A percentile compares a stretch with the other conserved stretches of the same genome.
Evolutionary conservation across 2,329 filamentous ascomycete species (phyloP).

Genomic region (Ceratocystis cacaofunesta): DNA sequence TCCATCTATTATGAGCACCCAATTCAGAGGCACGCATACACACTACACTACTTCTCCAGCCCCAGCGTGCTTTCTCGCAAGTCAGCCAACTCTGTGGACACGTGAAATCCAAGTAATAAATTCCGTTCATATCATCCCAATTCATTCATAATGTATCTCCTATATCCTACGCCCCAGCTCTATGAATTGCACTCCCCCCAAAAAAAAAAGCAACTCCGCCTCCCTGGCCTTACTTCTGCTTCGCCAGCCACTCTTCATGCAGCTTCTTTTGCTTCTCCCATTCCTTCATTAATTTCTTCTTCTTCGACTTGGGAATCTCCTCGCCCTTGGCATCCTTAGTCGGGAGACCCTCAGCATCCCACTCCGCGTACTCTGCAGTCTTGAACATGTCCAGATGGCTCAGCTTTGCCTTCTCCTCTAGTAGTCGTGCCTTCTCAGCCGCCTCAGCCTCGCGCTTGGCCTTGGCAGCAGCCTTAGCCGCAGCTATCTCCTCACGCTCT

Average conservation of each 20-base stretch:
- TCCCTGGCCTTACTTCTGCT: slow-evolving; percentile 7
- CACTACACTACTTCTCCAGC: no score
- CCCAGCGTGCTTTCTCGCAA: no score
- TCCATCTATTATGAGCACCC: no score
- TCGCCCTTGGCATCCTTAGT: slow-evolving; percentile 61
- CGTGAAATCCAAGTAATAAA: no score
- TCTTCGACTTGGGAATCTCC: slow-evolving; percentile 63
- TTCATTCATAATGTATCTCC: no score
- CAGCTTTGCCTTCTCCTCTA: slow-evolving; percentile 39
- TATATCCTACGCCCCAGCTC: neutral
- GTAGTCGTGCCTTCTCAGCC: slow-evolving; percentile 31
- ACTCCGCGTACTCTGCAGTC: slow-evolving; percentile 50
- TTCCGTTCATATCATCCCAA: no score
- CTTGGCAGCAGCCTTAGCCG: slow-evolving; percentile 40
- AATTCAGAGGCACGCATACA: no score
- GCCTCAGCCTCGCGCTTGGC: slow-evolving; percentile 36
- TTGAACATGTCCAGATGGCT: slow-evolving; percentile 42
- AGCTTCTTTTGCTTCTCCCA: slow-evolving; percentile 84
- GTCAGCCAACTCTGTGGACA: no score
- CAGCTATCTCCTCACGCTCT: slow-evolving; percentile 42
- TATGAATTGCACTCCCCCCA: neutral
- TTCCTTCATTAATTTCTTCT: slow-evolving; percentile 75
- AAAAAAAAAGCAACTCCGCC: neutral
- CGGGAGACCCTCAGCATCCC: slow-evolving; percentile 72
- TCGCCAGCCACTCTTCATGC: slow-evolving; percentile 44